A percentile compares a stretch with the other conserved stretches of the same genome.
These are phyloP conservation scores for Russula griseocarnosa DNA, from an alignment of 768 basidiomycete genomes.

Conservation along the genomic window DNA sequence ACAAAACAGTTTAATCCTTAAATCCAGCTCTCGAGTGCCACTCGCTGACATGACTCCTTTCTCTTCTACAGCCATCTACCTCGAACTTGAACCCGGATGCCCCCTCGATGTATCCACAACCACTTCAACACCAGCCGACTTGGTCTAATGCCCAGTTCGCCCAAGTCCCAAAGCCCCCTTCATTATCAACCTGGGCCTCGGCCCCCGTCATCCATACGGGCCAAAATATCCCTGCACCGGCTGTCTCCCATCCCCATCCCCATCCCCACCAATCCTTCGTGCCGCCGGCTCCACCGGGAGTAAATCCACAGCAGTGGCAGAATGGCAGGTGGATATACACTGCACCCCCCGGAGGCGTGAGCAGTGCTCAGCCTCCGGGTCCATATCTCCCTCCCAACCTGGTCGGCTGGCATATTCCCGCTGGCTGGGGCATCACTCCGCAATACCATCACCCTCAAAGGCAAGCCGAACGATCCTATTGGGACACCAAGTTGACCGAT, in stretches of 20 bases:
- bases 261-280: conserved; percentile 13
- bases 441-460: conserved; percentile 57
- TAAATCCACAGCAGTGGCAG: conserved; percentile 28
- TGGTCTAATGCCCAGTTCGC: conserved; percentile 20
- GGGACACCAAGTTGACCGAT: conserved; percentile 50
- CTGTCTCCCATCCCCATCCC: background rate
- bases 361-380: conserved; percentile 6
- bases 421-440: conserved; percentile 26
- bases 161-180: conserved; percentile 11
- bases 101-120: conserved; percentile 25
- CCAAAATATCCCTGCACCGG: background rate
- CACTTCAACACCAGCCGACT: conserved; percentile 20
- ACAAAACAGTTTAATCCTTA: background rate
- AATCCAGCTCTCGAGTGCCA: background rate
- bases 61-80: background rate
- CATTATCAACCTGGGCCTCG: conserved; percentile 24
- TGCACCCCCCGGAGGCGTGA: background rate
- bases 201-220: conserved; percentile 19
- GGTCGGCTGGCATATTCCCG: conserved; percentile 26
- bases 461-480: conserved; percentile 61
- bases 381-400: conserved; percentile 19
- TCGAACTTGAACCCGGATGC: conserved; percentile 17
- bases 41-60: conserved; percentile 4
- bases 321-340: conserved; percentile 29
- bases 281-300: conserved; percentile 27